Base-by-base conservation (phyloP, 345 rosid species). In the Eucalyptus sp. region DNA sequence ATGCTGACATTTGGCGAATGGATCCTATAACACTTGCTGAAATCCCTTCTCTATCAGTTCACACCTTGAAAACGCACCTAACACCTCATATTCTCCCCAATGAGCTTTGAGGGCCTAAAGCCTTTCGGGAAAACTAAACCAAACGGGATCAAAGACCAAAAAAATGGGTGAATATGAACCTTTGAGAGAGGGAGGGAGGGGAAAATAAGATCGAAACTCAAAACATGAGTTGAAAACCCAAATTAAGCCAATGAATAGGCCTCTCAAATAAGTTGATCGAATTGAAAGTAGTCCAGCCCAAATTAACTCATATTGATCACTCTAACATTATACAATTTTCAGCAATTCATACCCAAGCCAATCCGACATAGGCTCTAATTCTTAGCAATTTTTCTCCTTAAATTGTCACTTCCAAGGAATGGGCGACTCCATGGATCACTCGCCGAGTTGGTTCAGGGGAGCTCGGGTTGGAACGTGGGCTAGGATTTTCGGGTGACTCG, bases 91-190 rank as follows among this genome's bases (percentile, higher is more conserved):
- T 3, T 52, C 7, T 18, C 25, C 24, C 10, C 1, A 0, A 52
- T 0, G 4, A 52, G 58, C 1, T 52, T 52, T 52, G 0, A 10
- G 1, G 1, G 10, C 24, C 7, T 1, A 52, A 1, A 18, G 1
- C 1, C 2, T 52, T 0, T 18, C 2, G 0, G 5, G 58, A 52
- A 14, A 50, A 2, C 5, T 1, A 1, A 50, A 14, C 0, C 1
- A 50, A 50, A 14, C 3, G 0, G 0, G 52, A 3, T 50, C 1
- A 50, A 50, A 50, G 7, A 50, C 17, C 17, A 1, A 5, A 5
- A 50, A 50, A 50, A 50, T 50, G 3, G 52, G 52, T 14, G 52
- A 50, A 50, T 50, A 1, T 1, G 7, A 54, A 56, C 0, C 13
- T 9, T 9, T 56, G 29, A 22, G 29, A 24, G 62, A 24, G 25